Evolutionary conservation across 2,329 filamentous ascomycete species (phyloP).

Genomic region (Claviceps cyperi): DNA sequence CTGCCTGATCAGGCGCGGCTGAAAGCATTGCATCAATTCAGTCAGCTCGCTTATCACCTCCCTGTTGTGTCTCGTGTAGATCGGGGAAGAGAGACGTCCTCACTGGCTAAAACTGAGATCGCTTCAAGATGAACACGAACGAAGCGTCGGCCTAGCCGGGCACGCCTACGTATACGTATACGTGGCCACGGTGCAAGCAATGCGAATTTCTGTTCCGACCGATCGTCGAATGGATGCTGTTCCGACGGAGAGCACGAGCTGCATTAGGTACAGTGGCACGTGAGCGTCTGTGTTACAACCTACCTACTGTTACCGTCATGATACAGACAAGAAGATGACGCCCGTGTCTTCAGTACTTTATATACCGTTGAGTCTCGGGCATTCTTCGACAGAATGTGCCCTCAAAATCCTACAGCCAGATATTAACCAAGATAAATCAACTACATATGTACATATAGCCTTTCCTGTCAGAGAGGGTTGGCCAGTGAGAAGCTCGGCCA

Average conservation of each 20-base stretch:
- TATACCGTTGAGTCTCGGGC: not conserved
- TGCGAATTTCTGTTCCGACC: not conserved
- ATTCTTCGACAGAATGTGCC: not conserved
- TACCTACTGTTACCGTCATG: not conserved
- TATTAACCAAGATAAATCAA: too few relatives aligned
- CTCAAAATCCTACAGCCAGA: too few relatives aligned
- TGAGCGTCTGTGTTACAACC: not conserved
- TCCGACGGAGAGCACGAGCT: not conserved
- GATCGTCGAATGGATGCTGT: not conserved
- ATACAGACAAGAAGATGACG: not conserved
- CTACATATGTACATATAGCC: not conserved
- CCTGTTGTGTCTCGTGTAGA: not conserved
- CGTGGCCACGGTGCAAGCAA: not conserved
- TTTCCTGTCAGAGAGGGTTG: not conserved
- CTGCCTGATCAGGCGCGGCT: not conserved
- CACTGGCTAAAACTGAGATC: slow-evolving; percentile 31
- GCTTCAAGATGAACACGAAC: slow-evolving; percentile 32
- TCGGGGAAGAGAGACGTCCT: slow-evolving; percentile 19
- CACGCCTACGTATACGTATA: not conserved
- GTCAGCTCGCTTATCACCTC: not conserved
- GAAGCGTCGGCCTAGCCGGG: not conserved
- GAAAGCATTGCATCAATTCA: not conserved
- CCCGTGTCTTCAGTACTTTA: not conserved
- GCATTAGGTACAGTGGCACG: not conserved
- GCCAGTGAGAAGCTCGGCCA: slow-evolving; percentile 1